Evolutionary conservation across 192 early-diverging fungal genomes (phyloP).

Genomic region (Backusella morwellensis): DNA sequence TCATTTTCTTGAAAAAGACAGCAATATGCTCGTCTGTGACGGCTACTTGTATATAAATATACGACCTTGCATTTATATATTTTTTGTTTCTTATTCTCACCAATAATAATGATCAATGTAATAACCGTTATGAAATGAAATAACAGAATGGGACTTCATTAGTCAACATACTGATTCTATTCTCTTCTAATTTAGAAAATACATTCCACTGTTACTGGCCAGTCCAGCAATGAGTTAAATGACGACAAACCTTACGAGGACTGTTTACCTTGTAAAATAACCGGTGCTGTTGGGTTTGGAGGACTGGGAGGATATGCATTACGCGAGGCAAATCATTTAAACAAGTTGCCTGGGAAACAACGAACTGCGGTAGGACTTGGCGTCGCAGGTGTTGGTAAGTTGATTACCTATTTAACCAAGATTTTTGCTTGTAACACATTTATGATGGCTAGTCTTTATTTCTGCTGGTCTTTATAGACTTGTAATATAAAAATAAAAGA

Average conservation of each 20-base stretch:
- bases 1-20: too few species aligned
- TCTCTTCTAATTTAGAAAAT: background rate
- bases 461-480: conserved; percentile 36
- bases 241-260: conserved; percentile 23
- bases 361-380: conserved; percentile 31
- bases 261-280: conserved; percentile 37
- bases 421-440: background rate
- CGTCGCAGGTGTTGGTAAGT: conserved; percentile 26
- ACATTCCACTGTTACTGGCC: background rate
- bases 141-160: background rate
- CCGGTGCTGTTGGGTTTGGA: conserved; percentile 29
- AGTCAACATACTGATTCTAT: background rate
- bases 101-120: background rate
- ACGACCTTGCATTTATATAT: background rate
- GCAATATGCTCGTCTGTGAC: too few species aligned
- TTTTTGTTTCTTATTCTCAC: background rate
- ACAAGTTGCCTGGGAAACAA: conserved; percentile 16
- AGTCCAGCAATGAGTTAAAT: background rate
- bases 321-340: conserved; percentile 19
- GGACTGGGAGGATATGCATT: conserved; percentile 33
- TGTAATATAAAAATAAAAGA: conserved; percentile 1
- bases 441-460: conserved; percentile 20
- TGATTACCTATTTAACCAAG: background rate
- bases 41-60: too few species aligned
- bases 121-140: background rate